These are phyloP conservation scores for Laetiporus sulphureus DNA, from an alignment of 1,284 basidiomycete species.

Conservation along the genomic window DNA sequence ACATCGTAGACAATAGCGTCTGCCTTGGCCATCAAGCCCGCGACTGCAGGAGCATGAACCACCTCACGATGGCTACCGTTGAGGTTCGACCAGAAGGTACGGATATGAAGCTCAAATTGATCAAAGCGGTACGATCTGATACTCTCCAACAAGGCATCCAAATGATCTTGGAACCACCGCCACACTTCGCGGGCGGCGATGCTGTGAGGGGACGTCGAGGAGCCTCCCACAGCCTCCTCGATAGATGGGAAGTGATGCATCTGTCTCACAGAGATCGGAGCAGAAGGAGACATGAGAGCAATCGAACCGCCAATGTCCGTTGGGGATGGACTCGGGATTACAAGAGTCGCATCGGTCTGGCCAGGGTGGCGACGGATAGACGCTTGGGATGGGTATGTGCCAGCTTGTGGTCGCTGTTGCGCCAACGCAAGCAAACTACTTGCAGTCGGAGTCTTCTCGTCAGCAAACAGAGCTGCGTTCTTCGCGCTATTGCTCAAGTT, in stretches of 20 bases:
- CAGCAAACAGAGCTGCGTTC: slow-evolving; percentile 41
- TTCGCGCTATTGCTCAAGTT: slow-evolving; percentile 59
- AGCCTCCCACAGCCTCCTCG: slow-evolving; percentile 73
- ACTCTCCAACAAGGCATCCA: slow-evolving; percentile 72
- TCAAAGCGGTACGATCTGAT: slow-evolving; percentile 75
- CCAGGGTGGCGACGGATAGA: slow-evolving; percentile 64
- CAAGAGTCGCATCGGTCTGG: slow-evolving; percentile 43
- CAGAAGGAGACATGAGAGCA: slow-evolving; percentile 35
- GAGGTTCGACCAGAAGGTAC: slow-evolving; percentile 75
- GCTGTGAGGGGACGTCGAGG: slow-evolving; percentile 64
- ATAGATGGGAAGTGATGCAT: slow-evolving; percentile 77
- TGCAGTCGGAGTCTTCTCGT: slow-evolving; percentile 79
- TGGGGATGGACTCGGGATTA: slow-evolving; percentile 44
- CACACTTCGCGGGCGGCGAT: slow-evolving; percentile 78
- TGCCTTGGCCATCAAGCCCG: slow-evolving; percentile 81
- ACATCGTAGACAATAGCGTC: slow-evolving; percentile 87
- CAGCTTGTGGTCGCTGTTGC: slow-evolving; percentile 52
- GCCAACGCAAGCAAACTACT: slow-evolving; percentile 69
- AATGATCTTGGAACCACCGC: slow-evolving; percentile 82
- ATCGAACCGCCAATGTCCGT: slow-evolving; percentile 39
- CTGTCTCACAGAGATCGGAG: slow-evolving; percentile 63
- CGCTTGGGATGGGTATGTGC: slow-evolving; percentile 60
- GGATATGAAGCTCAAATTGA: slow-evolving; percentile 79
- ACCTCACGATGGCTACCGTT: slow-evolving; percentile 73
- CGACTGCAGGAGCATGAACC: slow-evolving; percentile 81